Evolutionary conservation across 2,329 filamentous ascomycete genomes (phyloP).

Genomic region (Verticillium albo-atrum): DNA sequence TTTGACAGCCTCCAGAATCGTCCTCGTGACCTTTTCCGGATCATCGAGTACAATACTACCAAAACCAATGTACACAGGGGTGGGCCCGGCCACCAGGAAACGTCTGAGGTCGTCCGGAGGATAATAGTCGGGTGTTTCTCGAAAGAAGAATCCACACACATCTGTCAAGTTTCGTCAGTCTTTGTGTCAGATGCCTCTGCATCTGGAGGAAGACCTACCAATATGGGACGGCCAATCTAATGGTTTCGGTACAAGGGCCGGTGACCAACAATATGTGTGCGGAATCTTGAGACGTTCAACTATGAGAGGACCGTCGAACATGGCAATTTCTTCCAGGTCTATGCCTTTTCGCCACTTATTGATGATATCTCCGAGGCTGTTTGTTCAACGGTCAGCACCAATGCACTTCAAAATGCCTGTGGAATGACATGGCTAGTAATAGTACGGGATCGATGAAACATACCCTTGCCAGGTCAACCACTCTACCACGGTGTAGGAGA

Average conservation of each 20-base stretch:
- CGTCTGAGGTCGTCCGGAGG: slow-evolving; percentile 60
- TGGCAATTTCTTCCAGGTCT: slow-evolving; percentile 70
- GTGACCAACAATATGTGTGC: slow-evolving; percentile 91
- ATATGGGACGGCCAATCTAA: slow-evolving; percentile 34
- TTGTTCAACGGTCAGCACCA: slow-evolving; percentile 30
- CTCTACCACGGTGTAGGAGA: slow-evolving; percentile 80
- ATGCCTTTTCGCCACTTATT: slow-evolving; percentile 76
- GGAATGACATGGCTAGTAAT: slow-evolving; percentile 68
- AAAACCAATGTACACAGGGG: slow-evolving; percentile 79
- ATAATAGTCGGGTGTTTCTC: slow-evolving; percentile 62
- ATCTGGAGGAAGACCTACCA: slow-evolving; percentile 35
- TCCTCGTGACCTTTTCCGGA: slow-evolving; percentile 62
- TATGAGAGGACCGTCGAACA: slow-evolving; percentile 79
- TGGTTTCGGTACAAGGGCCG: slow-evolving; percentile 73
- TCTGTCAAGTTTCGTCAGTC: slow-evolving; percentile 71
- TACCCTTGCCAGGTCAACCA: slow-evolving; percentile 87
- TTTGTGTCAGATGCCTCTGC: slow-evolving; percentile 18
- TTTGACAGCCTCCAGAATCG: slow-evolving; percentile 68
- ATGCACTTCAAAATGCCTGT: slow-evolving; percentile 37
- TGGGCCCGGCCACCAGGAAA: slow-evolving; percentile 64
- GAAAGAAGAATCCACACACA: slow-evolving; percentile 73
- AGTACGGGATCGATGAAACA: slow-evolving; percentile 61
- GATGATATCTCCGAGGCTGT: slow-evolving; percentile 76
- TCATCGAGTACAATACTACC: slow-evolving; percentile 80
- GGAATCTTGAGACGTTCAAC: slow-evolving; percentile 72